Evolutionary conservation across 257 asterid genomes (phyloP).

Genomic region (Solanum lycopersicoides): DNA sequence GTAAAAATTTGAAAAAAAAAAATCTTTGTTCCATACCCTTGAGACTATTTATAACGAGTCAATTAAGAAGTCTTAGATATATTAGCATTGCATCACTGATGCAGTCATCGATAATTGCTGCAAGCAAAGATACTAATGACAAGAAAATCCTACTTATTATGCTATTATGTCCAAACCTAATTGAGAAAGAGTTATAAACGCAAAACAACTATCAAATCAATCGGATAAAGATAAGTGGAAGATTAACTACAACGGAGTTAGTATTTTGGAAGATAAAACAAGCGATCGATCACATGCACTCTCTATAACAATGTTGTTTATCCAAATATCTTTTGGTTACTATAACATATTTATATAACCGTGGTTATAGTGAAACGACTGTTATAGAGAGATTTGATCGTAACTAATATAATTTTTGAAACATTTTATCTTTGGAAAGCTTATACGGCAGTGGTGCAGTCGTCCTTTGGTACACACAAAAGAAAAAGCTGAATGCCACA

Average conservation of each 20-base stretch:
- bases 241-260: neutral
- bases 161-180: neutral
- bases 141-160: neutral
- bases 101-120: neutral
- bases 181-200: neutral
- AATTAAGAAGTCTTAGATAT: neutral
- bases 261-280: neutral
- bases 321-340: neutral
- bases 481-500: slow-evolving; percentile 29
- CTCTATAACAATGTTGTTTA: neutral
- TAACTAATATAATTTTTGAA: neutral
- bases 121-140: neutral
- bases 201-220: neutral
- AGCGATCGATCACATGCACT: neutral
- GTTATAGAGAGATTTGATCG: neutral
- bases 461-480: neutral
- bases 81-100: neutral
- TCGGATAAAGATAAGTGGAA: neutral
- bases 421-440: neutral
- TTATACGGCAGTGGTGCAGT: neutral
- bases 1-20: neutral
- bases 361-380: neutral
- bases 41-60: neutral
- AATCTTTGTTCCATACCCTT: neutral
- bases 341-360: neutral